Evolutionary conservation across 2,329 filamentous ascomycete species (phyloP).

Genomic region (Ophiocordyceps polyrhachis-furcata): DNA sequence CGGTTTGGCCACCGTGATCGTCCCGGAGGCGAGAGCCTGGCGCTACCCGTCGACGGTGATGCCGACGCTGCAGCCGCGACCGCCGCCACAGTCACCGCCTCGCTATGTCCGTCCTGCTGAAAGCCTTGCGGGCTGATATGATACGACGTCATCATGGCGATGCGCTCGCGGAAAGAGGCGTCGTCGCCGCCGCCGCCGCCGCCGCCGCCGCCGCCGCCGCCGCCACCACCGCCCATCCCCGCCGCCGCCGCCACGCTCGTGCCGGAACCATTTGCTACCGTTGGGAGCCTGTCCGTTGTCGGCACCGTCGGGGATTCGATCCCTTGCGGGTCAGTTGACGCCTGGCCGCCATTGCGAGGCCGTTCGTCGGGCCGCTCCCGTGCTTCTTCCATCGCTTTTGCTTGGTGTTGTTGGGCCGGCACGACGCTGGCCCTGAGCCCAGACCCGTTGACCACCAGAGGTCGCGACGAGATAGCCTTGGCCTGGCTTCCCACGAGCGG

Average conservation of each 20-base stretch:
- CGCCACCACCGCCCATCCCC: too few species aligned
- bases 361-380: constrained; percentile 8
- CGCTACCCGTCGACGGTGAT: constrained; percentile 3
- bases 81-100: not conserved
- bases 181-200: constrained; percentile 19
- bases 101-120: constrained; percentile 13
- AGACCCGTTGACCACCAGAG: constrained; percentile 34
- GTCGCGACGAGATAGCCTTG: constrained; percentile 18
- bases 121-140: constrained; percentile 10
- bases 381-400: constrained; percentile 1
- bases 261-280: not conserved
- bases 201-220: constrained; percentile 12
- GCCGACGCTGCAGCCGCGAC: not conserved
- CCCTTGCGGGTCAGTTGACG: not conserved
- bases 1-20: constrained; percentile 20
- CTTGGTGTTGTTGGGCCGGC: constrained; percentile 6
- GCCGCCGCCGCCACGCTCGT: constrained; percentile 5
- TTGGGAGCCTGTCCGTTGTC: too few species aligned
- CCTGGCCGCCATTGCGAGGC: constrained; percentile 1
- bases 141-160: constrained; percentile 19
- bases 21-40: constrained; percentile 14
- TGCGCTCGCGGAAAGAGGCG: constrained; percentile 21
- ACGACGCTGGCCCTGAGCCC: constrained; percentile 15
- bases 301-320: not conserved
- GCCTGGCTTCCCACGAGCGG: constrained; percentile 15